Evolutionary conservation across 768 basidiomycete genomes (phyloP).

Genomic region (Cystobasidiopsis lactophilus): DNA sequence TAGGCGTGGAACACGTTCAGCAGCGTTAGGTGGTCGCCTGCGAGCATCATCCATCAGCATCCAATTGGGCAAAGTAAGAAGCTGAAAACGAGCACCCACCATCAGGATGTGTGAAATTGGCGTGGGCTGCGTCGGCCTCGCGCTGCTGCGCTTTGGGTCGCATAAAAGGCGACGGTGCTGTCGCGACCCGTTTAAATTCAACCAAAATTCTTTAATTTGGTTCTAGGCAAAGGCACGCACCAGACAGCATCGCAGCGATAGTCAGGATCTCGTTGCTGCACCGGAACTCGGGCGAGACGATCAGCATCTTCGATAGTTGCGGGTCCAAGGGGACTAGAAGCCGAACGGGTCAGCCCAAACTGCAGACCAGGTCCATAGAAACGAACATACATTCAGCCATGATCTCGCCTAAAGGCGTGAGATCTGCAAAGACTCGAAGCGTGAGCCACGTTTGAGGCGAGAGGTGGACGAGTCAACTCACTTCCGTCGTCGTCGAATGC

Average conservation of each 20-base stretch:
- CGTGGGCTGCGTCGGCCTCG: conserved; percentile 84
- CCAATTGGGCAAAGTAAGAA: background rate
- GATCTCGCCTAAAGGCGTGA: conserved; percentile 62
- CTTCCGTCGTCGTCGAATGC: conserved; percentile 83
- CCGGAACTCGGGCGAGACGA: conserved; percentile 78
- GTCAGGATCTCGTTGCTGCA: conserved; percentile 91
- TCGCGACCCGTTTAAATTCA: background rate
- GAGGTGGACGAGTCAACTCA: conserved; percentile 7
- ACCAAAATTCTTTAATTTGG: background rate
- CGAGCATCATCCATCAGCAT: background rate
- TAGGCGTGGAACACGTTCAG: conserved; percentile 93
- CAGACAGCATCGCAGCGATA: conserved; percentile 88
- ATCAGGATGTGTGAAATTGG: conserved; percentile 65
- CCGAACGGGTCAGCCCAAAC: background rate
- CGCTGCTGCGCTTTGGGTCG: conserved; percentile 67
- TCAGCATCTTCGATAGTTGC: conserved; percentile 84
- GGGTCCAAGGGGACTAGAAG: conserved; percentile 75
- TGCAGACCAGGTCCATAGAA: background rate
- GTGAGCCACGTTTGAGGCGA: background rate
- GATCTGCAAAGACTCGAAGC: conserved; percentile 21
- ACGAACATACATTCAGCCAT: conserved; percentile 58
- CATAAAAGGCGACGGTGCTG: conserved; percentile 84
- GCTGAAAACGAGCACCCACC: conserved; percentile 25
- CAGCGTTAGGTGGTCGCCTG: conserved; percentile 64
- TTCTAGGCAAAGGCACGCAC: conserved; percentile 27